A percentile compares a stretch with the other conserved stretches of the same genome.
phyloP scores from a whole-genome alignment of 1,284 basidiomycete species.

The Anthracocystis panici-leucophaei region DNA sequence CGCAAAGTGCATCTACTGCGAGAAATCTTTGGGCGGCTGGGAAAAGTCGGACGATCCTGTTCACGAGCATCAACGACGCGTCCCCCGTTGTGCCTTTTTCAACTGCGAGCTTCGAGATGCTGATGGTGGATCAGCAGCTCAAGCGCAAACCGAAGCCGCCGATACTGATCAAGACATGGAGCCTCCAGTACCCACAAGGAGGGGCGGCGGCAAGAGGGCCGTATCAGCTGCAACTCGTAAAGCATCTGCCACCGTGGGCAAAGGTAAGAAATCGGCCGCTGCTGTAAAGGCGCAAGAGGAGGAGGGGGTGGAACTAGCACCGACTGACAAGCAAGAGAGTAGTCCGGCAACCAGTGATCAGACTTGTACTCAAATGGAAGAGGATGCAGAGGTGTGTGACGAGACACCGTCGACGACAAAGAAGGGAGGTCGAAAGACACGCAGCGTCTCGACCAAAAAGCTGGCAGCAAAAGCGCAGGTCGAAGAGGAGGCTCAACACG shows the following conservation, averaged over 20 bases:
- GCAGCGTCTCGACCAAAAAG: constrained; percentile 33
- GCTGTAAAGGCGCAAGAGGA: constrained; percentile 13
- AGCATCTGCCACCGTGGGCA: constrained; percentile 26
- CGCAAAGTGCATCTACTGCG: constrained; percentile 68
- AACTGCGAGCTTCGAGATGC: constrained; percentile 45
- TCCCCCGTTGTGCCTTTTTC: constrained; percentile 67
- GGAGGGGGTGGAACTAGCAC: neutral
- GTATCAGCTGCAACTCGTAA: constrained; percentile 31
- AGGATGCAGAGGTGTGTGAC: constrained; percentile 12
- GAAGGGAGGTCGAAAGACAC: constrained; percentile 31
- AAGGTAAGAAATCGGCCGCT: constrained; percentile 20
- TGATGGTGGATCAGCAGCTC: neutral
- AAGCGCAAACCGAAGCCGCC: constrained; percentile 4
- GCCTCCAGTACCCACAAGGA: constrained; percentile 6
- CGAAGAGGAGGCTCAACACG: constrained; percentile 11
- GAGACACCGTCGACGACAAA: constrained; percentile 8
- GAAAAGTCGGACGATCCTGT: constrained; percentile 68
- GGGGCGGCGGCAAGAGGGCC: constrained; percentile 40
- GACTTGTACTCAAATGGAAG: neutral
- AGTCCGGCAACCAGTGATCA: constrained; percentile 1
- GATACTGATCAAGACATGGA: constrained; percentile 6
- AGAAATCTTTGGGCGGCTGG: constrained; percentile 65
- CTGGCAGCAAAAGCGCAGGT: constrained; percentile 11
- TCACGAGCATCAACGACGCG: constrained; percentile 64
- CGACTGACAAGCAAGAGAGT: neutral